phyloP scores from a whole-genome alignment of 257 asterid species.

The Solanum ossicruentum region DNA sequence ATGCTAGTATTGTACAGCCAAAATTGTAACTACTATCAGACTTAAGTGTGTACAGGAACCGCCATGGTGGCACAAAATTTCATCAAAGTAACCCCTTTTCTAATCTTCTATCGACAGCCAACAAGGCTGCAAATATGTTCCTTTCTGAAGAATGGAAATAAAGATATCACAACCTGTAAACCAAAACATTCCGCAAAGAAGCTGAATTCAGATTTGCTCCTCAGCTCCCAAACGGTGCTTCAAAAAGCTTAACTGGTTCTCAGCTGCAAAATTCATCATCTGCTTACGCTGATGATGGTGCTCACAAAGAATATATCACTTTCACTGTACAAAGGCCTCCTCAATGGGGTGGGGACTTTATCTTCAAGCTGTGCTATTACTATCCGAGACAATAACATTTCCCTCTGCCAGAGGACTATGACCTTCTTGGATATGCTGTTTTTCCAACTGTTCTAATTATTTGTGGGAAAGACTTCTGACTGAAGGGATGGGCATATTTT shows the following conservation, averaged over 20 bases:
- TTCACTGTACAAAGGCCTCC: background rate
- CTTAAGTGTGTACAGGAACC: background rate
- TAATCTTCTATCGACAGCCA: background rate
- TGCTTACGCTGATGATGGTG: background rate
- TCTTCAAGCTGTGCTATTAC: slow-evolving; percentile 52
- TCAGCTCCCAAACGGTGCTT: background rate
- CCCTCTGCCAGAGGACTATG: slow-evolving; percentile 17
- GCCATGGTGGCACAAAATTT: background rate
- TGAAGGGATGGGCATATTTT: slow-evolving; percentile 60
- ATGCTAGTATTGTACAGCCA: background rate
- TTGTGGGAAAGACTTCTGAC: slow-evolving; percentile 50
- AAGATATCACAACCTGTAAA: background rate
- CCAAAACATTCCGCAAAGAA: background rate
- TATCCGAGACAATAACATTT: slow-evolving; percentile 33
- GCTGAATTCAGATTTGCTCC: background rate
- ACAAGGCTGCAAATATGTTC: background rate
- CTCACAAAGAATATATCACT: background rate
- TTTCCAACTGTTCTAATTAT: slow-evolving; percentile 39
- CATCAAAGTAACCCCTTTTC: background rate
- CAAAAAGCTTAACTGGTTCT: background rate
- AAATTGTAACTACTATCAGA: background rate
- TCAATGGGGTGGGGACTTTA: background rate
- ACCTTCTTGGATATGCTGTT: slow-evolving; percentile 19
- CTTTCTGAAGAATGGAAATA: background rate
- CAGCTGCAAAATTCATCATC: background rate